These are phyloP conservation scores for Suillus occidentalis DNA, from an alignment of 768 basidiomycete species.

Conservation along the genomic window DNA sequence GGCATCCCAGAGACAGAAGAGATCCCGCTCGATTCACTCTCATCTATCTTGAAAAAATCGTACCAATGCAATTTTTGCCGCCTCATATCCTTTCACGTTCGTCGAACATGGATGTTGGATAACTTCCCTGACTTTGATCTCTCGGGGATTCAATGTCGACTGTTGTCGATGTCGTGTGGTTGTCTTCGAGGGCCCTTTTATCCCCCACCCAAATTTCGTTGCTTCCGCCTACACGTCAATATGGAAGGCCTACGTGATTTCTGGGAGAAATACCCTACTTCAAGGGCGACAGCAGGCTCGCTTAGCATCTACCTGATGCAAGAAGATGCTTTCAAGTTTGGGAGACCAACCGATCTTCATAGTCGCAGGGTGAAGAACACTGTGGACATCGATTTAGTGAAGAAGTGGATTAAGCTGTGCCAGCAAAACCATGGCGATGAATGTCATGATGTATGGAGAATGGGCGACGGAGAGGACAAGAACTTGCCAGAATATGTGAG, in stretches of 20 bases:
- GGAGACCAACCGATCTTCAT: conserved; percentile 8
- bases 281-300: neutral
- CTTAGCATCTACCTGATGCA: conserved; percentile 7
- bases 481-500: conserved; percentile 2
- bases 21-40: neutral
- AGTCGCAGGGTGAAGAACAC: conserved; percentile 7
- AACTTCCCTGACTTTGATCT: neutral
- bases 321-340: conserved; percentile 8
- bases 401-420: conserved; percentile 10
- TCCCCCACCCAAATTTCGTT: neutral
- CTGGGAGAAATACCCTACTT: neutral
- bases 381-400: conserved; percentile 5
- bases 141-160: neutral
- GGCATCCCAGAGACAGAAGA: conserved; percentile 1
- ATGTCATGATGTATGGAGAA: conserved; percentile 7
- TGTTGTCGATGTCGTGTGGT: neutral
- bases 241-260: neutral
- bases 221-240: conserved; percentile 6
- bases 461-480: neutral
- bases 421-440: neutral
- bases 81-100: conserved; percentile 4
- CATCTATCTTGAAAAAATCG: conserved; percentile 2
- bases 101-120: conserved; percentile 5
- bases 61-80: conserved; percentile 10
- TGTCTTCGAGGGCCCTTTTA: neutral